Evolutionary conservation across 2,329 filamentous ascomycete species (phyloP).

Genomic region (Coniochaeta ligniaria): DNA sequence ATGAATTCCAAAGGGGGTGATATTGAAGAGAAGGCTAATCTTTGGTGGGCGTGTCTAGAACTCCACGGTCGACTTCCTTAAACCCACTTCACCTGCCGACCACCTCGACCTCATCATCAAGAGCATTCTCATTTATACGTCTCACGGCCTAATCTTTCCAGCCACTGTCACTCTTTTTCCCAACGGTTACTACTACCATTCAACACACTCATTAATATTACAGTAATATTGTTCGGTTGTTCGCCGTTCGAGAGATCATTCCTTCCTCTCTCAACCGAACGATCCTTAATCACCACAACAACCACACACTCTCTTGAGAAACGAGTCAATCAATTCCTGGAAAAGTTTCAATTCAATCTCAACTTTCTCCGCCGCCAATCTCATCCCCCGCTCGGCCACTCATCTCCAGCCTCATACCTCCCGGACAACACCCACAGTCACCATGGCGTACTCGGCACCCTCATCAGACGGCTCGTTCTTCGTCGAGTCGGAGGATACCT

Average conservation of each 20-base stretch:
- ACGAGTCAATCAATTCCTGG: constrained; percentile 14
- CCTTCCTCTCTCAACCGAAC: constrained; percentile 15
- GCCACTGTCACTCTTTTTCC: constrained; percentile 53
- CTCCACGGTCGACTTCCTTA: constrained; percentile 35
- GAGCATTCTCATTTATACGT: constrained; percentile 25
- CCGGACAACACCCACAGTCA: neutral
- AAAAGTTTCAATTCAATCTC: constrained; percentile 15
- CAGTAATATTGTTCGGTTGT: constrained; percentile 42
- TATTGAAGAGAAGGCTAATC: constrained; percentile 5
- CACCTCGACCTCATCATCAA: constrained; percentile 23
- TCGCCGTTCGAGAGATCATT: constrained; percentile 27
- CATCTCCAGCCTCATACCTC: neutral
- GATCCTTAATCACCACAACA: constrained; percentile 16
- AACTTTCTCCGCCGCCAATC: constrained; percentile 17
- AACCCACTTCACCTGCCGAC: constrained; percentile 38
- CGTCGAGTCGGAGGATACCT: constrained; percentile 44
- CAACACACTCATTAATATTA: constrained; percentile 52
- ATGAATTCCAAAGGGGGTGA: neutral
- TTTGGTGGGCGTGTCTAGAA: constrained; percentile 27
- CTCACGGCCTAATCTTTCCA: constrained; percentile 33
- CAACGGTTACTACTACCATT: constrained; percentile 34
- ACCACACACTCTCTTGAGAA: constrained; percentile 29
- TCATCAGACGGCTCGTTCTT: constrained; percentile 43
- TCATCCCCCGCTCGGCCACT: constrained; percentile 3
- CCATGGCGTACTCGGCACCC: constrained; percentile 21